Base-by-base conservation (phyloP, 331 rosid species). In the Telfairia occidentalis region DNA sequence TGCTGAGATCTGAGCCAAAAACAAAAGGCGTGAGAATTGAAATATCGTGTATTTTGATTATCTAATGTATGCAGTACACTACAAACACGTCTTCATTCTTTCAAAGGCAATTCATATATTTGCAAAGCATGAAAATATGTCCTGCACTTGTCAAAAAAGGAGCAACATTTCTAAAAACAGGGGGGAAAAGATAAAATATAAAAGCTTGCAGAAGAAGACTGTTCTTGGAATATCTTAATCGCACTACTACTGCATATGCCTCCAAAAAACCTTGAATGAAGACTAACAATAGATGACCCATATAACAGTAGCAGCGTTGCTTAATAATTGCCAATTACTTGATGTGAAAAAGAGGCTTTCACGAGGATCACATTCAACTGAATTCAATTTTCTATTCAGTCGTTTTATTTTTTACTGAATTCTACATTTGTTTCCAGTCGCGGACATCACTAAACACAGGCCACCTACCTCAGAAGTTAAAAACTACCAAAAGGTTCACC, bases 1-100 rank as follows among this genome's bases (percentile, higher is more conserved):
- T 95, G 98, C 81, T 95, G 98, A 71, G 98, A 90, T 67, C 98
- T 95, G 90, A 80, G 48, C 67, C 53, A 76, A 75, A 54, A 48
- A 35, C n/a, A n/a, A n/a, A 65, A 23, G 63, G n/a, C n/a, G 3
- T 12, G 49, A 32, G 15, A 18, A n/a, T 70, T 19, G 9, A 74
- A 49, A 71, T 61, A 57, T 73, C 66, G 73, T 18, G 54, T 26
- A 55, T 50, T 5, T 35, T 21, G 48, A 32, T 73, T 11, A 52
- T 73, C 76, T 35, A 0, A 53, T 11, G 11, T 9, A 5, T n/a
- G 28, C 7, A 4, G 53, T 54, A 15, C 43, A 15, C 43, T 30
- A 60, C 69, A 2, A 6, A 15, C 43, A 35, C 3, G 48, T n/a
- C 29, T 4, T 23, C 15, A 26, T 38, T n/a, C 9, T 12, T 21